Percentiles rank a stretch among this genome's conserved stretches.
phyloP scores from a whole-genome alignment of 2,329 filamentous ascomycete genomes.

The Colletotrichum plurivorum region DNA sequence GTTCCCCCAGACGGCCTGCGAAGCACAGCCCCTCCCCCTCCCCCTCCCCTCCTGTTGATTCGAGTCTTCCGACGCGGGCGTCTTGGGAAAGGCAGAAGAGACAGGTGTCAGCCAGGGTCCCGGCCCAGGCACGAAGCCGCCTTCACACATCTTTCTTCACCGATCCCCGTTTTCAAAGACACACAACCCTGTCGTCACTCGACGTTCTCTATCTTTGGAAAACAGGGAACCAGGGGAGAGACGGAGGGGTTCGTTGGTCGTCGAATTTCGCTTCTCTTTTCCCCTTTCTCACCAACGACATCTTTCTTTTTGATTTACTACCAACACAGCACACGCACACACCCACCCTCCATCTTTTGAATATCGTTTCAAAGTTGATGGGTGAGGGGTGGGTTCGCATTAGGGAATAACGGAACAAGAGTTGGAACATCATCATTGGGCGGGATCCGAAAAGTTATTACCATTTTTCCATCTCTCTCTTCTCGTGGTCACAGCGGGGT shows the following conservation, averaged over 20 bases:
- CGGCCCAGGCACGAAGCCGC: too few species aligned
- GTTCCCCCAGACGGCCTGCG: neutral
- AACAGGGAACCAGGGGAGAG: neutral
- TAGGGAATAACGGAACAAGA: neutral
- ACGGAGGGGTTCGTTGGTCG: too few species aligned
- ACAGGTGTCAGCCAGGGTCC: neutral
- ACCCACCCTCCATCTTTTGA: neutral
- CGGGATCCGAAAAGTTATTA: neutral
- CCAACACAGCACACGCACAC: neutral
- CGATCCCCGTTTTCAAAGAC: neutral
- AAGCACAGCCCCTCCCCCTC: neutral
- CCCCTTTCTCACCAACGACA: neutral
- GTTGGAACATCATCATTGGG: neutral
- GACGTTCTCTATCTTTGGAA: neutral
- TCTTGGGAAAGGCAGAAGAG: neutral
- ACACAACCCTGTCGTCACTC: neutral
- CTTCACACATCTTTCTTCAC: neutral
- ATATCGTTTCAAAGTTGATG: too few species aligned
- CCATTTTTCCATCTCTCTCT: neutral
- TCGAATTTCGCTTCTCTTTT: neutral
- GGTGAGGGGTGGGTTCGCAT: too few species aligned
- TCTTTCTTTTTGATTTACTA: neutral
- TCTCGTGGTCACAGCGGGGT: too few species aligned
- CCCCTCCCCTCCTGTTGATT: neutral
- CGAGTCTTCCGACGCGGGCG: constrained; percentile 2